phyloP scores from a whole-genome alignment of 345 rosid genomes.

The Nasturtium officinale region DNA sequence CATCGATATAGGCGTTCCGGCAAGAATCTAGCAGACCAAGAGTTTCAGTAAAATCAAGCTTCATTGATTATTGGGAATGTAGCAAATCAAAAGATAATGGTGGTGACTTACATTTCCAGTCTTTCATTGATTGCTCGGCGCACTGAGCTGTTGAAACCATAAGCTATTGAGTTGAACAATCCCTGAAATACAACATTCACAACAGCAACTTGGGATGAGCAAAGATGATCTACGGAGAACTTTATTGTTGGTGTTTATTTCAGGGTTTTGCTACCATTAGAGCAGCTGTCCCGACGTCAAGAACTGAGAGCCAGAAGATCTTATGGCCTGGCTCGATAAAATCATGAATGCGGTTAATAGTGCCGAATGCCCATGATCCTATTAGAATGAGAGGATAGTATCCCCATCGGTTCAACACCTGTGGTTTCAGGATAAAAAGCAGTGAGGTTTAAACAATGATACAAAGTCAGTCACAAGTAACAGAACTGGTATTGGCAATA shows the following conservation, averaged over 20 bases:
- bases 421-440: slow-evolving; percentile 22
- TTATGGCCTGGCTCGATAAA: slow-evolving; percentile 79
- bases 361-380: slow-evolving; percentile 96
- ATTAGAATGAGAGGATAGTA: slow-evolving; percentile 92
- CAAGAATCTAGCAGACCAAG: slow-evolving; percentile 55
- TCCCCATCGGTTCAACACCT: slow-evolving; percentile 95
- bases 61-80: slow-evolving; percentile 4
- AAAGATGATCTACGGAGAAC: slow-evolving; percentile 2
- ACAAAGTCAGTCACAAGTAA: not conserved
- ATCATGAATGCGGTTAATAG: slow-evolving; percentile 82
- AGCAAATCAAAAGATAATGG: slow-evolving; percentile 6
- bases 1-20: slow-evolving; percentile 72
- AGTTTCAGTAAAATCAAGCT: not conserved
- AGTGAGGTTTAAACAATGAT: not conserved
- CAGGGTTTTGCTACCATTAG: slow-evolving; percentile 66
- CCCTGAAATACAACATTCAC: slow-evolving; percentile 54
- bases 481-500: not conserved
- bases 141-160: slow-evolving; percentile 91
- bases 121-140: slow-evolving; percentile 83
- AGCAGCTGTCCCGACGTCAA: slow-evolving; percentile 90
- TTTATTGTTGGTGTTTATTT: slow-evolving; percentile 17
- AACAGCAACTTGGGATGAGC: slow-evolving; percentile 3
- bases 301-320: slow-evolving; percentile 90
- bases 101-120: slow-evolving; percentile 72
- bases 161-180: slow-evolving; percentile 91